These are phyloP conservation scores for Medicago truncatula DNA, from an alignment of 306 rosid genomes.

Conservation along the genomic window DNA sequence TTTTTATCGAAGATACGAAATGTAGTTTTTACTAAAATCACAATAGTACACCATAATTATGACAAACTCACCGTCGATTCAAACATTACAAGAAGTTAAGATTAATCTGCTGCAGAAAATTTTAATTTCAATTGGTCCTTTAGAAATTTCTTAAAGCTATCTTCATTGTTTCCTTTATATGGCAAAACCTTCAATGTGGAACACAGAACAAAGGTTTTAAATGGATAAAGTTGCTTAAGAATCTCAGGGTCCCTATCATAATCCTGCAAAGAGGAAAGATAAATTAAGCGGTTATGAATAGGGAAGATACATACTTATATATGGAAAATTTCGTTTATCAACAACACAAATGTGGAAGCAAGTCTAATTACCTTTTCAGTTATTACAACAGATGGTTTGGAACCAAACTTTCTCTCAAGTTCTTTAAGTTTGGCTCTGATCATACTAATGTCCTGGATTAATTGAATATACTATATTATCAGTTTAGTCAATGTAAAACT, in stretches of 20 bases:
- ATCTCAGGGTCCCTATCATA: constrained; percentile 81
- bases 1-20: too few relatives aligned
- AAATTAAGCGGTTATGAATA: neutral
- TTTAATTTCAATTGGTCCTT: constrained; percentile 49
- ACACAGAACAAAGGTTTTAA: constrained; percentile 64
- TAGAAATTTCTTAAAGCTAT: constrained; percentile 66
- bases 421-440: constrained; percentile 62
- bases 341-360: constrained; percentile 4
- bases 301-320: neutral
- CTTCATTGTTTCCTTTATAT: constrained; percentile 54
- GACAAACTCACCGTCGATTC: too few relatives aligned
- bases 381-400: constrained; percentile 65
- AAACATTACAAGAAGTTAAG: constrained; percentile 9
- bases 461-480: constrained; percentile 22
- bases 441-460: constrained; percentile 62
- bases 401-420: constrained; percentile 65
- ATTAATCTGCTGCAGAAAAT: constrained; percentile 33
- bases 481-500: constrained; percentile 18
- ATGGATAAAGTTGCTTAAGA: constrained; percentile 63
- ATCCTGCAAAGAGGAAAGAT: constrained; percentile 55
- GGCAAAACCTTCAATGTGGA: constrained; percentile 60
- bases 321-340: constrained; percentile 8
- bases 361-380: constrained; percentile 79
- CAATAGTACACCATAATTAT: too few relatives aligned
- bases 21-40: neutral